Evolutionary conservation across 2,329 filamentous ascomycete genomes (phyloP).

Genomic region (Fusarium solani-melongenae): DNA sequence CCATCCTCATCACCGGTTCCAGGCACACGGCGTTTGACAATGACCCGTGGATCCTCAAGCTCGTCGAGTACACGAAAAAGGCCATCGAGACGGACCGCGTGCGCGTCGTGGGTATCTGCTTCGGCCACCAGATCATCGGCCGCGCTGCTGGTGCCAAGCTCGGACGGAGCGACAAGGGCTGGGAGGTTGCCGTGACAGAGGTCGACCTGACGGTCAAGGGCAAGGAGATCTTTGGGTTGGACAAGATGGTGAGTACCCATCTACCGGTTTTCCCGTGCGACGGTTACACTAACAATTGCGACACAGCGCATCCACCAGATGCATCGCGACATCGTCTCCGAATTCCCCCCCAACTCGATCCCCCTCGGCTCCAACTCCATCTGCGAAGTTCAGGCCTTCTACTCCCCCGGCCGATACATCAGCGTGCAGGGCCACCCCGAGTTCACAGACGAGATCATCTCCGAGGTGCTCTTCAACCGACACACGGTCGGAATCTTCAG

Average conservation of each 20-base stretch:
- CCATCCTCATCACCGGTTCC: conserved; percentile 82
- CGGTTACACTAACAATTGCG: conserved; percentile 63
- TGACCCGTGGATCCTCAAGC: conserved; percentile 56
- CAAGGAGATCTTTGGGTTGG: conserved; percentile 52
- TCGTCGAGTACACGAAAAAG: conserved; percentile 52
- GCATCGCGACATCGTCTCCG: conserved; percentile 58
- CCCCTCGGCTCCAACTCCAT: conserved; percentile 55
- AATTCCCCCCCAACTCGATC: conserved; percentile 52
- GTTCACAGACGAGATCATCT: conserved; percentile 54
- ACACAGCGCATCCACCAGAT: conserved; percentile 57
- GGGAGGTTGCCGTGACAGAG: conserved; percentile 58
- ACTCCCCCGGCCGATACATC: conserved; percentile 51
- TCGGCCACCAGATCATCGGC: conserved; percentile 61
- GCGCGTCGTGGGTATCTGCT: conserved; percentile 65
- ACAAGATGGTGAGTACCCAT: conserved; percentile 51
- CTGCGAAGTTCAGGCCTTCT: conserved; percentile 58
- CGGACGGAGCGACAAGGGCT: conserved; percentile 53
- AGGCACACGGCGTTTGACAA: conserved; percentile 63
- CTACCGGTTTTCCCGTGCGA: conserved; percentile 68
- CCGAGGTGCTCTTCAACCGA: conserved; percentile 58
- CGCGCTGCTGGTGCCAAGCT: conserved; percentile 54
- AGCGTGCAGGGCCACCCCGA: conserved; percentile 62
- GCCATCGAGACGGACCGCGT: conserved; percentile 62
- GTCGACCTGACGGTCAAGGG: conserved; percentile 54
- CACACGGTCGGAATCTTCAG: conserved; percentile 75